A percentile compares a stretch with the other conserved stretches of the same genome.
These are phyloP conservation scores for Lipomyces yamadae DNA, from an alignment of 805 yeast species.

Conservation along the genomic window DNA sequence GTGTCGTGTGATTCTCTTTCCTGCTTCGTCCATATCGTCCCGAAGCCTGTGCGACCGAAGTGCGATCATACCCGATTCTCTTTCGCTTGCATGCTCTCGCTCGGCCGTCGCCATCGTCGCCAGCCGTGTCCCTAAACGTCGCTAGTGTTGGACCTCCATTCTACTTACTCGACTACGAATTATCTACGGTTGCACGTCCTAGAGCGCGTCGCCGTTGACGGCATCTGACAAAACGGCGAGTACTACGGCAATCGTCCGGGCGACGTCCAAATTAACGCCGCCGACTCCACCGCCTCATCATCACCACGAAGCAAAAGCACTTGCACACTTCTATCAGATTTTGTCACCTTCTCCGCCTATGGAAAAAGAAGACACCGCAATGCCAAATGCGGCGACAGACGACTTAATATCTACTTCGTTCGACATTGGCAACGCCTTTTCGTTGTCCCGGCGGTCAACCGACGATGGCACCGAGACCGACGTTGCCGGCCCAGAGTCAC, in stretches of 20 bases:
- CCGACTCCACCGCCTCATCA: conserved; percentile 12
- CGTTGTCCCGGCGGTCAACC: conserved; percentile 16
- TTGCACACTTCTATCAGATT: neutral
- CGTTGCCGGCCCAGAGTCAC: conserved; percentile 23
- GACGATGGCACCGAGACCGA: conserved; percentile 14
- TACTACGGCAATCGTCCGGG: neutral
- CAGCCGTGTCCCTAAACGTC: neutral
- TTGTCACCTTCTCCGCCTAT: conserved; percentile 7
- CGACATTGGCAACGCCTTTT: conserved; percentile 2
- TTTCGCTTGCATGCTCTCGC: neutral
- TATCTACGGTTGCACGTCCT: neutral
- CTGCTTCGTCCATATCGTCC: neutral
- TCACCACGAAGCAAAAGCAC: neutral
- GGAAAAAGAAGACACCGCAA: conserved; percentile 1
- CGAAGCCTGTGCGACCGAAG: neutral
- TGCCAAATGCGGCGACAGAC: conserved; percentile 5
- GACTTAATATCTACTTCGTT: conserved; percentile 7
- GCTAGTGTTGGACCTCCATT: neutral
- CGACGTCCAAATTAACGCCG: conserved; percentile 3
- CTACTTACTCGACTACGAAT: neutral
- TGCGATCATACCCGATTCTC: neutral
- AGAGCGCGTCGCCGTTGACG: conserved; percentile 4
- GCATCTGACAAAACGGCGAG: conserved; percentile 4
- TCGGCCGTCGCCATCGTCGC: neutral
- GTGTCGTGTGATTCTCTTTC: neutral